These are phyloP conservation scores for Phyllostachys edulis DNA, from an alignment of 176 grass and related monocot genomes.

Conservation along the genomic window DNA sequence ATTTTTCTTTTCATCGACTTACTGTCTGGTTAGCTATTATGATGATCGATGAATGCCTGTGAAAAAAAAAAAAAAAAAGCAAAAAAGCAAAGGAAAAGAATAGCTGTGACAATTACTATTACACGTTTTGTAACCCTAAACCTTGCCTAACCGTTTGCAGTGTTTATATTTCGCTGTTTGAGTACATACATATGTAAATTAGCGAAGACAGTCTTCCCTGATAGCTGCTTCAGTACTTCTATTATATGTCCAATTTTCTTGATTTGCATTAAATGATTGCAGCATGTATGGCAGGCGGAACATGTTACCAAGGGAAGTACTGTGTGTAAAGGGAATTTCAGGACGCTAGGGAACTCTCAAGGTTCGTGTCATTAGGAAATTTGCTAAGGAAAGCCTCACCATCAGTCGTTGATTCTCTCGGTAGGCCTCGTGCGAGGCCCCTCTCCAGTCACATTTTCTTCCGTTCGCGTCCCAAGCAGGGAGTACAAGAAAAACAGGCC, in stretches of 20 bases:
- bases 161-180: not conserved
- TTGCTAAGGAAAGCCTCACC: too few species aligned
- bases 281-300: not conserved
- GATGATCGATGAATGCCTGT: not conserved
- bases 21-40: slow-evolving; percentile 11
- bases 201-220: not conserved
- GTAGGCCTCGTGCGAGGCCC: too few species aligned
- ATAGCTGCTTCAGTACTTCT: not conserved
- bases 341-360: not conserved
- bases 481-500: too few species aligned
- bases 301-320: not conserved
- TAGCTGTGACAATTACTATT: not conserved
- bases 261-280: not conserved
- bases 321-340: not conserved
- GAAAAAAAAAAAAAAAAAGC: not conserved
- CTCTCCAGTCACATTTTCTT: too few species aligned
- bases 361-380: too few species aligned
- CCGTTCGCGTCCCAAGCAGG: too few species aligned
- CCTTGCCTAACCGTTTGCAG: not conserved
- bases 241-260: not conserved
- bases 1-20: not conserved
- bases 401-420: too few species aligned
- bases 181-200: not conserved
- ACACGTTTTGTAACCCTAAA: slow-evolving; percentile 21
- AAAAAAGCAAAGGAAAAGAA: not conserved